Evolutionary conservation across 1,284 basidiomycete species (phyloP).

Genomic region (Singerocomus inundabilis): DNA sequence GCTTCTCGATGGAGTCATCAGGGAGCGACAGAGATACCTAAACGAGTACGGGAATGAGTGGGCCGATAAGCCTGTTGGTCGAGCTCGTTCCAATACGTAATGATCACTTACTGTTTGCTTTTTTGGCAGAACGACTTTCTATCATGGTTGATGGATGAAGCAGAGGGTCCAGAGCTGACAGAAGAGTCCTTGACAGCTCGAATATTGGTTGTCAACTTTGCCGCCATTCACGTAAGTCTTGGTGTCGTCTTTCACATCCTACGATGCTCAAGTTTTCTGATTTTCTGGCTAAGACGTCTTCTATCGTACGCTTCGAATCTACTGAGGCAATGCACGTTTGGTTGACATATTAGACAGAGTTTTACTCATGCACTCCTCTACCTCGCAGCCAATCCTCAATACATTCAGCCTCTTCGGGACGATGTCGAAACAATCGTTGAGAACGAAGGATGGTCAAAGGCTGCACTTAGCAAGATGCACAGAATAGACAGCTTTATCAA

Average conservation of each 20-base stretch:
- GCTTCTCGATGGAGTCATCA: too few relatives aligned
- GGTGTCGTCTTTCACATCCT: neutral
- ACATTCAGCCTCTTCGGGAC: constrained; percentile 39
- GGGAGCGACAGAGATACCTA: too few relatives aligned
- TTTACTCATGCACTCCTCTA: constrained; percentile 16
- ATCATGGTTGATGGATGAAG: too few relatives aligned
- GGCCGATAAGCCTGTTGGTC: too few relatives aligned
- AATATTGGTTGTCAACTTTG: too few relatives aligned
- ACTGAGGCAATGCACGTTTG: neutral
- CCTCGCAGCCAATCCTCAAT: constrained; percentile 33
- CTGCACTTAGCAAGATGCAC: constrained; percentile 38
- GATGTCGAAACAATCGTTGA: constrained; percentile 40
- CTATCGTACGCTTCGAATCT: constrained; percentile 9
- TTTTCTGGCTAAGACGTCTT: constrained; percentile 5
- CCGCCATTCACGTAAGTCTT: neutral
- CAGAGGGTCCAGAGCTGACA: too few relatives aligned
- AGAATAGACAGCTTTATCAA: constrained; percentile 48
- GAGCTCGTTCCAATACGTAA: too few relatives aligned
- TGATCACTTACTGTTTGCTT: too few relatives aligned
- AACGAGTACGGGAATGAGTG: too few relatives aligned
- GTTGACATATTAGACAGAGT: neutral
- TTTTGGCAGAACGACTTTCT: too few relatives aligned
- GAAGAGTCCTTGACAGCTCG: too few relatives aligned
- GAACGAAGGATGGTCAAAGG: constrained; percentile 44
- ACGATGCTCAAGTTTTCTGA: neutral